Conservation (phyloP, 176 grass and related monocot species). For the Echinochloa phyllopogon region DNA sequence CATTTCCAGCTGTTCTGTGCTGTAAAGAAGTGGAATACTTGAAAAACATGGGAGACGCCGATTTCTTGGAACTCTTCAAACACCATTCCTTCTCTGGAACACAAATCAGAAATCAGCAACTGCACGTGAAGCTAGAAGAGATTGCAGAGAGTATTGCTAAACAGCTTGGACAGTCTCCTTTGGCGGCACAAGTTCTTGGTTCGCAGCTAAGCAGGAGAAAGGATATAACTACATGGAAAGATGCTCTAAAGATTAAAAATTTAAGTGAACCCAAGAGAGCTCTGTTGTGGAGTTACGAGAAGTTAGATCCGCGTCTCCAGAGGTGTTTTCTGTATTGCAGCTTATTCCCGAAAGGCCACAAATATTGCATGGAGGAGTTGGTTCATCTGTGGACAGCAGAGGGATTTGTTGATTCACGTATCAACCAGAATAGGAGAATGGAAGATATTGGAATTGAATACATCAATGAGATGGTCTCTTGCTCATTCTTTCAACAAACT, state of each 20-base stretch:
- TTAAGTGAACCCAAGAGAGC: neutral
- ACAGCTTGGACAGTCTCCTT: slow-evolving; percentile 25
- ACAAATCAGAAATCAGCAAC: neutral
- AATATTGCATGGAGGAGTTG: neutral
- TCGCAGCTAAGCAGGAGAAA: neutral
- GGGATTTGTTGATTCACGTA: neutral
- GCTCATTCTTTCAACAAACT: slow-evolving; percentile 4
- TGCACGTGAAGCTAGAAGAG: neutral
- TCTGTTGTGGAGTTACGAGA: slow-evolving; percentile 32
- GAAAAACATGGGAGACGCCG: neutral
- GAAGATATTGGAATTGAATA: neutral
- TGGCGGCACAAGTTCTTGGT: slow-evolving; percentile 31
- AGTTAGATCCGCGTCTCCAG: slow-evolving; percentile 17
- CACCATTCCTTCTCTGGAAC: neutral
- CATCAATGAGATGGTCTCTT: neutral
- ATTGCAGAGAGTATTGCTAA: neutral
- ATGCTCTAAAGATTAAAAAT: neutral
- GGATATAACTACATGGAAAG: neutral
- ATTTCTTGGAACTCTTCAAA: slow-evolving; percentile 28
- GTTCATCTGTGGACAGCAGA: neutral
- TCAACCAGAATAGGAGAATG: neutral
- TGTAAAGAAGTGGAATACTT: neutral
- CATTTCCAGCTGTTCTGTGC: neutral
- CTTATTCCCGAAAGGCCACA: slow-evolving; percentile 34
- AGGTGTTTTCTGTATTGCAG: slow-evolving; percentile 18